Evolutionary conservation across 139 green algal genomes (phyloP), one percentile per base, ranked within the genome.

Genomic region (Mesostigma viride): DNA sequence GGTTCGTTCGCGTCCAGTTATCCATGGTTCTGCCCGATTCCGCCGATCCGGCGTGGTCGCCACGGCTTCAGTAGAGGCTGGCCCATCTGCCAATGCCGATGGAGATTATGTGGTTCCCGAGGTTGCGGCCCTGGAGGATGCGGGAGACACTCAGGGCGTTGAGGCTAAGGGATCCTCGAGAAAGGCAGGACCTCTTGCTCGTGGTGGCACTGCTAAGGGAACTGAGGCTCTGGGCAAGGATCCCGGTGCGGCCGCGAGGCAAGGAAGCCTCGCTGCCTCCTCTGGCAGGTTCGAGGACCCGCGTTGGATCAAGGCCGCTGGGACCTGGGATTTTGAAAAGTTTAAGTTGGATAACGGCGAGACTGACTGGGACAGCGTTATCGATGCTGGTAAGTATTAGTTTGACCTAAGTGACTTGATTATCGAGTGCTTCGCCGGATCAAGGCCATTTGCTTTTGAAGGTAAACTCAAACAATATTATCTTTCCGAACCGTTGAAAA

Each of bases 361-460:
- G 51, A 70, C 57, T 3, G 68, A 80, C 69, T 80, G 74, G 74
- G 61, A 80, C 40, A 62, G 63, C 5, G 74, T 80, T 3, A 80
- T 80, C 35, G 74, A 80, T 35, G 74, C 74, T 1, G 40, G 40
- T 53, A n/a, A n/a, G n/a, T n/a, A n/a, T n/a, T n/a, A n/a, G n/a
- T n/a, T n/a, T n/a, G n/a, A n/a, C n/a, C n/a, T n/a, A n/a, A n/a
- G n/a, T n/a, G n/a, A n/a, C n/a, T n/a, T n/a, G n/a, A n/a, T n/a
- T n/a, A n/a, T n/a, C n/a, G n/a, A n/a, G n/a, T n/a, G n/a, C n/a
- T n/a, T n/a, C n/a, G n/a, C n/a, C n/a, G n/a, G n/a, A n/a, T n/a
- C n/a, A n/a, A n/a, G n/a, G n/a, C n/a, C n/a, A n/a, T n/a, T n/a
- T n/a, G n/a, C n/a, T n/a, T n/a, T n/a, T n/a, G n/a, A n/a, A n/a